A percentile compares a stretch with the other conserved stretches of the same genome.
Conservation (phyloP, 73 alveolate species). For the Tetrahymena borealis region DNA sequence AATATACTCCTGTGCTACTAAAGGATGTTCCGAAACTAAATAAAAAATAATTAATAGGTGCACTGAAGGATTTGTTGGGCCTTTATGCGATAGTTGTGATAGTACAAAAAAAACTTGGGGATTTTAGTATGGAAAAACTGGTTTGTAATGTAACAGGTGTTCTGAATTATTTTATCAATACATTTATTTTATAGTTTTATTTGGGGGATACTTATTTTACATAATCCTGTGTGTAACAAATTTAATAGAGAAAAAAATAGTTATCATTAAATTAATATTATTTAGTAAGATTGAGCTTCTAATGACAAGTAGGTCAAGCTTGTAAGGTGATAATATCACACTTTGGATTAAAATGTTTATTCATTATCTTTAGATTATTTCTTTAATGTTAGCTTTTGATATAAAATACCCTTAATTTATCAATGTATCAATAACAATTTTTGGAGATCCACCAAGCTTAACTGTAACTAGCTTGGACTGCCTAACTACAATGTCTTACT, state of each 20-base stretch:
- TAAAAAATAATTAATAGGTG: neutral
- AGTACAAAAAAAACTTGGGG: neutral
- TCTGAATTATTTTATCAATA: neutral
- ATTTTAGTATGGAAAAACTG: neutral
- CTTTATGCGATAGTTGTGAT: neutral
- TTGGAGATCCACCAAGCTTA: neutral
- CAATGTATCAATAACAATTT: neutral
- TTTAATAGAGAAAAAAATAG: neutral
- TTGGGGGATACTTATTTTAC: neutral
- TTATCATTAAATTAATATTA: neutral
- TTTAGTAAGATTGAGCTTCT: neutral
- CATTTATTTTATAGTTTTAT: neutral
- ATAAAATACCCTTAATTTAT: neutral
- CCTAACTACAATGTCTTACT: neutral
- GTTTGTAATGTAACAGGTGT: neutral
- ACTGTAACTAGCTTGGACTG: neutral
- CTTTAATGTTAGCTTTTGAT: neutral
- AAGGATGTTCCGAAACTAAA: neutral
- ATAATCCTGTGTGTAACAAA: neutral
- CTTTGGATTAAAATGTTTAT: neutral
- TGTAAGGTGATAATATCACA: neutral
- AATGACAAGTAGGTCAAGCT: neutral
- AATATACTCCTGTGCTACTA: neutral
- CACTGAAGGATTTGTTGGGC: neutral
- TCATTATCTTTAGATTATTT: neutral